phyloP scores from a whole-genome alignment of 108 stramenopile species.

The Chaetoceros muelleri region DNA sequence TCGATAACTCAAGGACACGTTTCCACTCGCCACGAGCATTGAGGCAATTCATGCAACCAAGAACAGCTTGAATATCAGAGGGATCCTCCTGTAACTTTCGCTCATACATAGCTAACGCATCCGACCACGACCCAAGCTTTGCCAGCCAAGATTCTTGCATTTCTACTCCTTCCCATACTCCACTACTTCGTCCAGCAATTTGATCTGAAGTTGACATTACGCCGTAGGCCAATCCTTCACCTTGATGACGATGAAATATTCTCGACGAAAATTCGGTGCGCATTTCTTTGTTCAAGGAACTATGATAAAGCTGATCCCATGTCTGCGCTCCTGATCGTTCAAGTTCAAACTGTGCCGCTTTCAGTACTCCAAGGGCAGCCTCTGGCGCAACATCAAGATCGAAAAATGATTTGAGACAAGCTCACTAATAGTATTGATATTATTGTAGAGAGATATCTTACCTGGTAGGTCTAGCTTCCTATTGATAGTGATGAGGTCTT shows the following conservation, averaged over 20 bases:
- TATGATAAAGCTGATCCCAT: not conserved
- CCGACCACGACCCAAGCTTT: conserved; percentile 93
- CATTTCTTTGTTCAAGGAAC: conserved; percentile 4
- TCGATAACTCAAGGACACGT: conserved; percentile 72
- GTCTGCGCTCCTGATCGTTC: conserved; percentile 21
- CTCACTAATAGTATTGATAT: not conserved
- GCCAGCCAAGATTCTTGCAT: conserved; percentile 89
- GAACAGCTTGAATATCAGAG: conserved; percentile 65
- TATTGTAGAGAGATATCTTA: not conserved
- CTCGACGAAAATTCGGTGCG: conserved; percentile 11
- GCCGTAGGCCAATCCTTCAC: conserved; percentile 57
- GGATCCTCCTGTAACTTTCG: conserved; percentile 66
- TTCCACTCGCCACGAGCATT: conserved; percentile 93
- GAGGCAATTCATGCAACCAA: conserved; percentile 93
- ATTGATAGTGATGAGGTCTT: conserved; percentile 92
- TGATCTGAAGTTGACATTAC: conserved; percentile 44
- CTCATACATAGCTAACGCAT: conserved; percentile 79
- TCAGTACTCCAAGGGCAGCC: conserved; percentile 91
- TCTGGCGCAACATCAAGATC: conserved; percentile 29
- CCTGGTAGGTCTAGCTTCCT: conserved; percentile 90
- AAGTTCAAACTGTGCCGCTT: conserved; percentile 72
- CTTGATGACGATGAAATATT: conserved; percentile 18
- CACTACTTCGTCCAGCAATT: conserved; percentile 12
- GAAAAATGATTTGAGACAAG: not conserved
- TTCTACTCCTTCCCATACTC: conserved; percentile 33